These are phyloP conservation scores for Neophaeococcomyces aloes DNA, from an alignment of 2,329 filamentous ascomycete genomes.

Conservation along the genomic window DNA sequence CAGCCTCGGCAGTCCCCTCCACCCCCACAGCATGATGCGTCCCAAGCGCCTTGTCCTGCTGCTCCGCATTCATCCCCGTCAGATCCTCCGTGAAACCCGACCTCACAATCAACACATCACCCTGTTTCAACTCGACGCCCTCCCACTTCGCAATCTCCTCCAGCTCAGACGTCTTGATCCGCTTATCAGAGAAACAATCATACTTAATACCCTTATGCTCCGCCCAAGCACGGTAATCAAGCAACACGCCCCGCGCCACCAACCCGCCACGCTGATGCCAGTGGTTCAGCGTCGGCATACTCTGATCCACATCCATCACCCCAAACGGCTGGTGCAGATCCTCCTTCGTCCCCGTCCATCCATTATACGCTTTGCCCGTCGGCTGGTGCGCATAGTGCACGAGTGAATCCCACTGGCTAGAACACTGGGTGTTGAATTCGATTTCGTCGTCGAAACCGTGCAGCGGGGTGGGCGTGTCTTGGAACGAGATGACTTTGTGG, in stretches of 20 bases:
- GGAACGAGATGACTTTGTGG: constrained; percentile 23
- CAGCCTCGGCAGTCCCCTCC: constrained; percentile 44
- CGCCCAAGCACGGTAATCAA: constrained; percentile 39
- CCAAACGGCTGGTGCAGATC: constrained; percentile 17
- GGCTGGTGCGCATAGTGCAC: constrained; percentile 36
- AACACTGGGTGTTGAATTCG: constrained; percentile 39
- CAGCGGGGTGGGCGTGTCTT: constrained; percentile 19
- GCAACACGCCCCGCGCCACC: constrained; percentile 31
- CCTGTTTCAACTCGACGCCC: constrained; percentile 46
- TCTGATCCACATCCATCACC: not conserved
- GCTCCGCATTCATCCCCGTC: constrained; percentile 29
- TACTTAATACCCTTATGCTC: constrained; percentile 45
- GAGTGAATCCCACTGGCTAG: constrained; percentile 42
- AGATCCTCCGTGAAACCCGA: constrained; percentile 53
- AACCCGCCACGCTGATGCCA: constrained; percentile 32
- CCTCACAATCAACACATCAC: constrained; percentile 57
- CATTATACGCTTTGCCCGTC: constrained; percentile 33
- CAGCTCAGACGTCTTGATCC: constrained; percentile 50
- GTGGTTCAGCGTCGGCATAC: constrained; percentile 30
- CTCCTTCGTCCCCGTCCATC: constrained; percentile 25
- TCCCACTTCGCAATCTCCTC: constrained; percentile 26
- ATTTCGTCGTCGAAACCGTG: constrained; percentile 36
- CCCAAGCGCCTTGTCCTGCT: constrained; percentile 28
- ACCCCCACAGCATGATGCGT: constrained; percentile 31
- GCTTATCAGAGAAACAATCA: constrained; percentile 49